Evolutionary conservation across 257 asterid species (phyloP), one percentile per base, ranked within the genome.

Genomic region (Solanum dulcamara): DNA sequence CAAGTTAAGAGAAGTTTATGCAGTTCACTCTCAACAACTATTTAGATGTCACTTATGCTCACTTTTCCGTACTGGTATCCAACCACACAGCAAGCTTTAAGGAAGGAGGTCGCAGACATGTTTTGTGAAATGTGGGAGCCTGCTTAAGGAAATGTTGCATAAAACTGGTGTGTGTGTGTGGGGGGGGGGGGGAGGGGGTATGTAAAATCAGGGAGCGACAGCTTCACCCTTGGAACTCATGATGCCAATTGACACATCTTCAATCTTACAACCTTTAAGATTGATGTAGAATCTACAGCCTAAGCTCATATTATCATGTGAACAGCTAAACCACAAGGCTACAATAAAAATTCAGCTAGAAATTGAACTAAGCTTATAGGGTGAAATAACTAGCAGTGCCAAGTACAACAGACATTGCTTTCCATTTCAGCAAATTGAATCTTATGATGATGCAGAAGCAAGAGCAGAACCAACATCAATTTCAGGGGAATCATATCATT

Each of bases 181-280:
- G 0, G 2, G 2, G 1, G 22, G 59, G 22, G 24, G 4, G 8
- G 6, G 42, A 2, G n/a, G 24, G 26, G 0, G 64, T 22, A 8
- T 22, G 28, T n/a, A 57, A 57, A 22, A 2, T 57, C 13, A 57
- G 66, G 26, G 26, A 20, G 62, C 11, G 62, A 20, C 62, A 51
- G 59, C 26, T 20, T 55, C 24, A 5, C 60, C 60, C n/a, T 53
- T 57, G 28, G 64, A 57, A 57, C 6, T 13, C 62, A 20, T 51
- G 60, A 51, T 51, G 60, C 10, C 60, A 51, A 18, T 3, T 55
- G 62, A 8, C 62, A 55, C 11, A 26, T 55, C 62, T n/a, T n/a
- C 26, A 55, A 55, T 55, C 62, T 51, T 17, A 51, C 17, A 51
- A 51, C 4, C 24, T 55, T 55, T 7, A 55, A 55, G 62, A 55